Percentiles rank a stretch among this genome's conserved stretches.
Conservation (phyloP, 768 basidiomycete genomes). For the Termitomyces sp. region DNA sequence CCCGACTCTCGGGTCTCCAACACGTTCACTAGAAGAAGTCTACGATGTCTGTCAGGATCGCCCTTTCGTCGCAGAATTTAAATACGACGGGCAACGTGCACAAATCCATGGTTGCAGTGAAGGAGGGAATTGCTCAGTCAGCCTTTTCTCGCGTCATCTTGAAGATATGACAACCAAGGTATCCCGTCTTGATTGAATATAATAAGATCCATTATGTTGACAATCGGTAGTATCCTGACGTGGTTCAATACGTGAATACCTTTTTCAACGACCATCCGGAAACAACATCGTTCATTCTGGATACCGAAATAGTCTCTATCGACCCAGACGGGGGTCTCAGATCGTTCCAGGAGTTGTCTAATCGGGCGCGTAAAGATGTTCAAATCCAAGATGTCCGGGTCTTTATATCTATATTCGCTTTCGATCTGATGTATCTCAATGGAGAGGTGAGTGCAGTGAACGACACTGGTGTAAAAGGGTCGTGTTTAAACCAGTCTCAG, state of each 20-base stretch:
- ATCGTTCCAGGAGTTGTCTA: slow-evolving; percentile 85
- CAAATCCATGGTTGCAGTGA: slow-evolving; percentile 60
- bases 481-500: slow-evolving; percentile 30
- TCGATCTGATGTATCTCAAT: slow-evolving; percentile 87
- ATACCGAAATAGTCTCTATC: slow-evolving; percentile 85
- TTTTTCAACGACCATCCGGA: slow-evolving; percentile 40
- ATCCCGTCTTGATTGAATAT: slow-evolving; percentile 1
- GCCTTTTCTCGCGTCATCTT: slow-evolving; percentile 83
- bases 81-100: slow-evolving; percentile 85
- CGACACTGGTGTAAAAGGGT: not conserved
- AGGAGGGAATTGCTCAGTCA: slow-evolving; percentile 33
- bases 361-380: slow-evolving; percentile 81
- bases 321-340: slow-evolving; percentile 59
- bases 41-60: slow-evolving; percentile 61
- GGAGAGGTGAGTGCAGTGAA: slow-evolving; percentile 49
- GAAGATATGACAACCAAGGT: slow-evolving; percentile 93
- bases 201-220: not conserved
- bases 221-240: slow-evolving; percentile 71
- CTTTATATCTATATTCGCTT: slow-evolving; percentile 78
- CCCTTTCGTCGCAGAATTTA: slow-evolving; percentile 83
- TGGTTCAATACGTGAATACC: slow-evolving; percentile 49
- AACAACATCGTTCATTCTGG: slow-evolving; percentile 66
- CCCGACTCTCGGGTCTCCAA: slow-evolving; percentile 84
- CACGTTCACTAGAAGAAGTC: slow-evolving; percentile 79
- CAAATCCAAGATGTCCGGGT: slow-evolving; percentile 68